Evolutionary conservation across 2,329 filamentous ascomycete genomes (phyloP).

Genomic region (Epichloe sibirici): DNA sequence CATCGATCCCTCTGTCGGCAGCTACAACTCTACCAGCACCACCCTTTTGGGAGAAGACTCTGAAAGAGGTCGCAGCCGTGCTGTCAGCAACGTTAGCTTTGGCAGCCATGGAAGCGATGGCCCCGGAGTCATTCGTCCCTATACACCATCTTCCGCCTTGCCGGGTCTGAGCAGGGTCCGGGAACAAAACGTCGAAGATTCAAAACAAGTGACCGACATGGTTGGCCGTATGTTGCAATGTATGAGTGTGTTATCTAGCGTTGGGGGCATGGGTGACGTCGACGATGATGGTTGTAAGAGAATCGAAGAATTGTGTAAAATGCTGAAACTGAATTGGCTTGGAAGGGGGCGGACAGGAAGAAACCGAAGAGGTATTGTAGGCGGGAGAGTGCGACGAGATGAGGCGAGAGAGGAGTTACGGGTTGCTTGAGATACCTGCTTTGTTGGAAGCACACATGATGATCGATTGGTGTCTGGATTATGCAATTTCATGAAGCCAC

Average conservation of each 20-base stretch:
- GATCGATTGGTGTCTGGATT: not conserved
- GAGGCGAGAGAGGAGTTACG: slow-evolving; percentile 29
- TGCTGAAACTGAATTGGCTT: slow-evolving; percentile 94
- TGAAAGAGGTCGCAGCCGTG: slow-evolving; percentile 55
- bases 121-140: slow-evolving; percentile 31
- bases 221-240: slow-evolving; percentile 95
- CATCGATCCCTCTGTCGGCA: slow-evolving; percentile 61
- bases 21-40: slow-evolving; percentile 68
- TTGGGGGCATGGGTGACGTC: slow-evolving; percentile 45
- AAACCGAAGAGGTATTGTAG: slow-evolving; percentile 82
- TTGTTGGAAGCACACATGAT: not conserved
- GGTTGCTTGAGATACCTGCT: slow-evolving; percentile 18
- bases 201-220: slow-evolving; percentile 79
- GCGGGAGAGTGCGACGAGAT: slow-evolving; percentile 42
- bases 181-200: slow-evolving; percentile 53
- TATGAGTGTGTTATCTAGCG: slow-evolving; percentile 74
- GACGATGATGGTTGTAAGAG: slow-evolving; percentile 63
- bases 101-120: slow-evolving; percentile 38
- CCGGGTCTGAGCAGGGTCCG: slow-evolving; percentile 31
- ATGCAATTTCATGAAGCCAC: too few relatives aligned
- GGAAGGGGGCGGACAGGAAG: slow-evolving; percentile 79
- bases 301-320: slow-evolving; percentile 72
- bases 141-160: slow-evolving; percentile 31
- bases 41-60: slow-evolving; percentile 60
- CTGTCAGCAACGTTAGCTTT: slow-evolving; percentile 73